Evolutionary conservation across 2,329 filamentous ascomycete genomes (phyloP), one percentile per base, ranked within the genome.

Genomic region (Coniosporium tulheliwenetii): DNA sequence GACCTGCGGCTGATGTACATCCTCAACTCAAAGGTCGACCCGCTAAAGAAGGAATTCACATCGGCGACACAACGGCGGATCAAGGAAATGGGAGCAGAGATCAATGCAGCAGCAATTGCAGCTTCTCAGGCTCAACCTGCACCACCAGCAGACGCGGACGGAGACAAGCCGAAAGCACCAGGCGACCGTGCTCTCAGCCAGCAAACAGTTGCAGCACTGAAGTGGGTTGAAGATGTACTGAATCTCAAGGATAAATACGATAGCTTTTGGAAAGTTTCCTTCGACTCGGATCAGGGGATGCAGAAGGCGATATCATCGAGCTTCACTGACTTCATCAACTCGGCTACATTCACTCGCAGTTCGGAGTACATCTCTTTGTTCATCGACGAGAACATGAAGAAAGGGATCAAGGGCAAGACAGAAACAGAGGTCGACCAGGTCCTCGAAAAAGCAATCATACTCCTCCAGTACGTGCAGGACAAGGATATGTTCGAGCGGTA

Each of bases 401-500:
- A 89, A 50, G 87, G 87, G 3, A 83, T 94, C 58, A 87, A 86
- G 55, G 86, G 86, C 46, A 94, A 93, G 66, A 89, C 85, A 0
- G 91, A 96, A 51, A 71, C 70, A 26, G 89, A 96, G 55, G 75
- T 95, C 10, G 89, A 96, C 51, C 60, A 65, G 7, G 75, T 93
- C 1, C 67, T 96, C 34, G 87, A 95, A 44, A 93, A 91, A 56
- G 87, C 87, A 10, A 93, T 94, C 45, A 77, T 81, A 0, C 67
- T 98, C 5, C 73, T 98, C 40, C 79, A 86, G 37, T 95, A 93
- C 50, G 74, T 98, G 32, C 76, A 79, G 41, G 89, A 96, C 53
- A 91, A 89, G 62, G 91, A 98, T 56, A 70, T 93, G 49, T 95
- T 98, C 53, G 89, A 98, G 64, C 77, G 83, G 4, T 98, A 98